Evolutionary conservation across 2,329 filamentous ascomycete species (phyloP).

Genomic region (Talaromyces marneffei): DNA sequence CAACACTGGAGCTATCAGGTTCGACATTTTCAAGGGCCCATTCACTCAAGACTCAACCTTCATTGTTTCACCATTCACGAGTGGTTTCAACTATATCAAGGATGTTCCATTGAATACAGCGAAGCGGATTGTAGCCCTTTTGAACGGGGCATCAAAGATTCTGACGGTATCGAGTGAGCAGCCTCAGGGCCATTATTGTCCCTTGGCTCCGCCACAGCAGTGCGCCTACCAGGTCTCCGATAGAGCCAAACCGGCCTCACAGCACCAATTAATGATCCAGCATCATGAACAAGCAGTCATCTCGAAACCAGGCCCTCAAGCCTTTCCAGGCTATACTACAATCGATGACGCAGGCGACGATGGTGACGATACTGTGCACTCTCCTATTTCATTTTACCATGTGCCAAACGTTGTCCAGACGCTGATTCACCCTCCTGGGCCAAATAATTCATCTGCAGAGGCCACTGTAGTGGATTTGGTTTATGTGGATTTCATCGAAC

Average conservation of each 20-base stretch:
- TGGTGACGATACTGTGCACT: slow-evolving; percentile 86
- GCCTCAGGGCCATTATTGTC: slow-evolving; percentile 19
- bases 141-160: slow-evolving; percentile 55
- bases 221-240: slow-evolving; percentile 20
- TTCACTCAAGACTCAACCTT: slow-evolving; percentile 86
- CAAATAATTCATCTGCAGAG: slow-evolving; percentile 24
- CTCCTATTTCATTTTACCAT: slow-evolving; percentile 64
- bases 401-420: slow-evolving; percentile 81
- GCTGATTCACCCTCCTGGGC: slow-evolving; percentile 47
- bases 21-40: slow-evolving; percentile 87
- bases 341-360: slow-evolving; percentile 74
- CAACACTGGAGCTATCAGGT: slow-evolving; percentile 88
- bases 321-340: slow-evolving; percentile 78
- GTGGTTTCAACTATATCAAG: slow-evolving; percentile 67
- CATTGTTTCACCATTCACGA: slow-evolving; percentile 82
- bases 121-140: slow-evolving; percentile 56
- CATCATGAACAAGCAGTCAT: slow-evolving; percentile 27
- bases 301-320: slow-evolving; percentile 34
- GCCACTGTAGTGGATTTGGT: slow-evolving; percentile 78
- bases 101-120: slow-evolving; percentile 76
- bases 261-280: neutral
- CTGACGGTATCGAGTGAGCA: slow-evolving; percentile 23
- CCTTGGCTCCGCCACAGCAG: slow-evolving; percentile 44
- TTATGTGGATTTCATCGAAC: slow-evolving; percentile 86
- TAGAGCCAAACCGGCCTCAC: neutral